Base-by-base conservation (phyloP, 2,329 filamentous ascomycete species). In the Curvularia lunata region DNA sequence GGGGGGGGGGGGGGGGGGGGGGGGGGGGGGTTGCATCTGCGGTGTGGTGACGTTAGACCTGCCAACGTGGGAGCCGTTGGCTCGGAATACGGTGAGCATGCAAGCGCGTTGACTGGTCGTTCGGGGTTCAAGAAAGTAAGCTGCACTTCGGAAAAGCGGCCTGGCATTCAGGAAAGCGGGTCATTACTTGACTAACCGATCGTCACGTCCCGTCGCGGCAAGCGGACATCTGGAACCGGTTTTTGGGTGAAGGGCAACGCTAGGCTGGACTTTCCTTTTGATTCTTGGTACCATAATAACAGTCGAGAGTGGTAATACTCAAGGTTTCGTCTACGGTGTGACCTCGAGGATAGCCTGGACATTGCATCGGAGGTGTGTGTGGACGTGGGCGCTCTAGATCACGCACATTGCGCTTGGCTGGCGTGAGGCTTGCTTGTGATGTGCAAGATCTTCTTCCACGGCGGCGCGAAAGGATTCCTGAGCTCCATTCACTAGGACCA, bases 201-300 rank as follows among this genome's bases (percentile, higher is more conserved):
- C 65, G 59, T 58, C 61, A 56, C 60, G 60, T 62, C 61, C 66
- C 66, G 68, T 64, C 48, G 55, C 68, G 65, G 65, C 66, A 67
- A 59, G 63, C 59, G 59, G 58, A 56, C 64, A 66, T 69, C 64
- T 67, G 67, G 66, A 71, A 71, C 61, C 47, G 61, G 61, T 59
- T 65, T 61, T 68, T 66, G 53, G 58, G n/a, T 12, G n/a, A 9
- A 28, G 34, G 65, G 63, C 52, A 63, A 54, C 37, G 41, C 21
- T 56, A 58, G 50, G 38, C 57, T 56, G 34, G 10, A 23, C 34
- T 23, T 48, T 19, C 46, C 13, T 43, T 52, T 55, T 40, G 37
- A 9, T 30, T 49, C 50, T 51, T 30, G 55, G 46, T 32, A 47
- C 6, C 4, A 21, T 47, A 8, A n/a, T 6, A 6, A 16, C 18